Base-by-base conservation (phyloP, 306 rosid species). In the Vigna hirtella region DNA sequence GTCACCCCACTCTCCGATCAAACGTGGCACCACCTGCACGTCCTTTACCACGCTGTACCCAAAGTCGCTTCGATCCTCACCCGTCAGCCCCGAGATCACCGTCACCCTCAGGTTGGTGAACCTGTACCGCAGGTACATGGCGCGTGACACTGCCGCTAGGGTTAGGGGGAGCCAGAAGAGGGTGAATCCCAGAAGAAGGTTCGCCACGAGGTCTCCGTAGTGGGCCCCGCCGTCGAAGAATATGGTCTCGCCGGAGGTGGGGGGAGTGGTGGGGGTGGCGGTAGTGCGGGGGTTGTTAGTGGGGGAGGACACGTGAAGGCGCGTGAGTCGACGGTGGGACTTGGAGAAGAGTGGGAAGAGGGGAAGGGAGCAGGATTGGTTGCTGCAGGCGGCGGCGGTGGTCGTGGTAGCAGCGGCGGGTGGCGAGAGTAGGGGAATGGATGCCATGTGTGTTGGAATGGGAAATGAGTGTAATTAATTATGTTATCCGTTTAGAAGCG, bases 141-240 rank as follows among this genome's bases (percentile, higher is more conserved):
- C 98, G 36, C 98, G 78, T 0, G 91, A 93, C 28, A 95, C 93
- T 3, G 99, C 96, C 0, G 97, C 99, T 1, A 93, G n/a, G 12
- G 98, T 95, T 3, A 95, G 72, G 0, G 97, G 98, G 0, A 95
- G 87, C 98, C 98, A 95, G 0, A 94, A 22, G 1, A 94, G 93
- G n/a, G 97, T 94, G 86, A 92, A 92, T 1, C 97, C 97, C 3
- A 94, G 91, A 0, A 91, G 5, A 0, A 94, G 91, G 74, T 94
- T 94, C 1, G 95, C 88, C 0, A 80, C 12, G 0, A 95, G 96
- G 79, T 95, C 98, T 0, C 98, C 97, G 58, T 89, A 91, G 84
- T 92, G 98, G 34, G 97, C 93, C n/a, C 98, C 98, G 0, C 98
- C 98, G 88, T 95, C 98, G 87, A 95, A 92, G 89, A 85, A 95